phyloP scores from a whole-genome alignment of 257 asterid genomes.

The Primulina tabacum region DNA sequence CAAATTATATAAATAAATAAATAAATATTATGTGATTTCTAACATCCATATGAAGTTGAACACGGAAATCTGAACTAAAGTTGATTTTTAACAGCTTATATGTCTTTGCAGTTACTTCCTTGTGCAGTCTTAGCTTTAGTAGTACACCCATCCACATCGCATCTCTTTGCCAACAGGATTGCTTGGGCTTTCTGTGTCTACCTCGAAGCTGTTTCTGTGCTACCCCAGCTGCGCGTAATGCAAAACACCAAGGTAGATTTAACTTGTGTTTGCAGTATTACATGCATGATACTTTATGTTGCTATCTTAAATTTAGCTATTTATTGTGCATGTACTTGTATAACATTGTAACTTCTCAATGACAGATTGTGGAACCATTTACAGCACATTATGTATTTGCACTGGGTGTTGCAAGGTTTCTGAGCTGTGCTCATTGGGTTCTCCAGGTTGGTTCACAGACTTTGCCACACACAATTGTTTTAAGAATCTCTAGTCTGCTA shows the following conservation, averaged over 20 bases:
- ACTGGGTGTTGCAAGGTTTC: slow-evolving; percentile 74
- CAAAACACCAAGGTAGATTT: slow-evolving; percentile 60
- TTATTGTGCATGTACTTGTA: slow-evolving; percentile 3
- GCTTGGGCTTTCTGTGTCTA: slow-evolving; percentile 80
- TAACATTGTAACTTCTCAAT: slow-evolving; percentile 9
- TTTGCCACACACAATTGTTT: not conserved
- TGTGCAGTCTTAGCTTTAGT: slow-evolving; percentile 59
- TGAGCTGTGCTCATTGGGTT: slow-evolving; percentile 84
- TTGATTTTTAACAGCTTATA: not conserved
- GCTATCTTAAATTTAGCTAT: slow-evolving; percentile 12
- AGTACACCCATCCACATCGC: slow-evolving; percentile 68
- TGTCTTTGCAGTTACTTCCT: slow-evolving; percentile 50
- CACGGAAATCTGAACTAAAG: not conserved
- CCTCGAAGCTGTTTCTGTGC: slow-evolving; percentile 72
- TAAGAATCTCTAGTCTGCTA: not conserved
- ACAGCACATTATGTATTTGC: slow-evolving; percentile 80
- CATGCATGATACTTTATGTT: not conserved
- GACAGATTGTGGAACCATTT: slow-evolving; percentile 78
- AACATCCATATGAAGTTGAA: not conserved
- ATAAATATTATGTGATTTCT: not conserved
- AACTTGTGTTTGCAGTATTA: slow-evolving; percentile 6
- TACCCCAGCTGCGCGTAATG: slow-evolving; percentile 74
- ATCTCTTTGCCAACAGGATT: slow-evolving; percentile 55
- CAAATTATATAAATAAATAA: too few relatives aligned
- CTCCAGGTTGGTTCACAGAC: slow-evolving; percentile 55